Evolutionary conservation across 805 yeast genomes (phyloP).

Genomic region (Candida chilensis): DNA sequence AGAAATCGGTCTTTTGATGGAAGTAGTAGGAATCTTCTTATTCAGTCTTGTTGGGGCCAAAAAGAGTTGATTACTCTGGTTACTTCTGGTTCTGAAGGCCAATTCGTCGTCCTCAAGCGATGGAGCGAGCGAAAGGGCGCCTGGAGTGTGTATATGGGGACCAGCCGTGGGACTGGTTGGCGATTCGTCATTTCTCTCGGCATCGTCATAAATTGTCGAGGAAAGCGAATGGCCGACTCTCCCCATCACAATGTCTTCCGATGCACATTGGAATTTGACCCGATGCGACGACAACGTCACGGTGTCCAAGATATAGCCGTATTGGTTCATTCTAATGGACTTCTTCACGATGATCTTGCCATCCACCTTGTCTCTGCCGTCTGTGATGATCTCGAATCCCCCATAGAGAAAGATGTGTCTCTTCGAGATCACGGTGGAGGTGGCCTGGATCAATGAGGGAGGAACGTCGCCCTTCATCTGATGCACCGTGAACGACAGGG

Average conservation of each 20-base stretch:
- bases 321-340: constrained; percentile 36
- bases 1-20: not conserved
- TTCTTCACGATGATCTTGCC: constrained; percentile 25
- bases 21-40: too few species aligned
- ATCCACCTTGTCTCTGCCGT: constrained; percentile 11
- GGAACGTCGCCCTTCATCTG: constrained; percentile 33
- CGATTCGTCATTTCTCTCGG: not conserved
- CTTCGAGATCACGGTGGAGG: constrained; percentile 40
- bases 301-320: constrained; percentile 53
- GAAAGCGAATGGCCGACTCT: not conserved
- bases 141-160: too few species aligned
- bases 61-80: too few species aligned
- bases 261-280: not conserved
- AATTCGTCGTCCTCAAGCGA: too few species aligned
- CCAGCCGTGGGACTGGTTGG: too few species aligned
- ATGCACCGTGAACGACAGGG: constrained; percentile 19
- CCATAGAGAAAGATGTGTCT: constrained; percentile 57
- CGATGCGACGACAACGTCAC: constrained; percentile 15
- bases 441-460: constrained; percentile 38
- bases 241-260: not conserved
- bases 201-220: not conserved
- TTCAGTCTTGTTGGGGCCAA: too few species aligned
- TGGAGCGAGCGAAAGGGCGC: too few species aligned
- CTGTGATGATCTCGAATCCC: constrained; percentile 45
- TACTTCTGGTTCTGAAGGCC: too few species aligned